Base-by-base conservation (phyloP, 164 flowering plant genomes). In the Dillenia suffruticosa region DNA sequence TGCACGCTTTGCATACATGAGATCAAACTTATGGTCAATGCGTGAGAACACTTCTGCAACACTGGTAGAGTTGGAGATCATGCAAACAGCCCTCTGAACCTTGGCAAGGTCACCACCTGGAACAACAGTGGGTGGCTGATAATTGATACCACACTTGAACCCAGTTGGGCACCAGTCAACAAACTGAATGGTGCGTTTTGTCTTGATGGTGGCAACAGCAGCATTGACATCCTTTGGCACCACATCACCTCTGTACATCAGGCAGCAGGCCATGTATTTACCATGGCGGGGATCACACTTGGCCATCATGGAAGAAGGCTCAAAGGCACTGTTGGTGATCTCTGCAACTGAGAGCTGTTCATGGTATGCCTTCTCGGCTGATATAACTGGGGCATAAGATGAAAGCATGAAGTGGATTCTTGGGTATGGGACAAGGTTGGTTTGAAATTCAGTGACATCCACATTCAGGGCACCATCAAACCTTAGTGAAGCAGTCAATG, bases 111-210 rank as follows among this genome's bases (percentile, higher is more conserved):
- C 86, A 63, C 86, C 88, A 14, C 88, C 85, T 3, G 88, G 88
- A 2, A 83, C 88, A 48, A 79, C 84, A 46, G 83, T 80, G 2
- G 86, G 86, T 5, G 86, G 80, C 74, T 81, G 86, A 66, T 79
- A 81, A 72, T 82, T 82, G 63, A 82, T 83, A 60, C 85, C 87
- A 63, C 87, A 83, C 71, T 84, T 81, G 77, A 84, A 84, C 5
- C 89, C 89, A 54, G 89, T 84, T 1, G 89, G 89, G 68, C 89
- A 84, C 89, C 89, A 84, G 64, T 84, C 90, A 51, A 83, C 87
- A 68, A 85, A 83, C 63, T 83, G 90, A 67, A 85, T 85, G 59
- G 90, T 85, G 19, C 86, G 78, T 76, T 82, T 85, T 56, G 90
- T 85, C 72, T 85, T 85, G 76, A 85, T 85, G 63, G 86, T 84